Conservation (phyloP, 164 flowering plant species). For the Macadamia integrifolia region DNA sequence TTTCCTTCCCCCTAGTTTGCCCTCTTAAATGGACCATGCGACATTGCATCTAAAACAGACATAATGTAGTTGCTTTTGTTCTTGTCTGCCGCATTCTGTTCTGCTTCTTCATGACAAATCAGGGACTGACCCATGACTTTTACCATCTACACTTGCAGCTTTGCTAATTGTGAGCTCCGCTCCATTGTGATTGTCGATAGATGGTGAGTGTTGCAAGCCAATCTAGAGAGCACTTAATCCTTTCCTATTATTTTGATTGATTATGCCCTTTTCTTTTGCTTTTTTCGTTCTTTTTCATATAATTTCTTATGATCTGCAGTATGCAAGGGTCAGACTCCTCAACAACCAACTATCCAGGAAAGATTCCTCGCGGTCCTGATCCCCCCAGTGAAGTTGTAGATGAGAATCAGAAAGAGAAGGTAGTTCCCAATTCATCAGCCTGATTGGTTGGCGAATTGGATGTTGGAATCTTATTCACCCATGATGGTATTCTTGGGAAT, state of each 20-base stretch:
- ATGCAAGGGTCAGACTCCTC: conserved; percentile 53
- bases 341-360: conserved; percentile 68
- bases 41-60: no score
- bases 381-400: conserved; percentile 49
- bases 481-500: neutral
- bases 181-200: conserved; percentile 66
- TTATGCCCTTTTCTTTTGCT: neutral
- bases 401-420: conserved; percentile 23
- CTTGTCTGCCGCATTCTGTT: neutral
- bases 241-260: no score
- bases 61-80: neutral
- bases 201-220: conserved; percentile 35
- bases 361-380: conserved; percentile 63
- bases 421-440: conserved; percentile 11
- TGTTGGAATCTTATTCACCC: neutral
- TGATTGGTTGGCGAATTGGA: neutral
- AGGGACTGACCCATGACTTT: neutral
- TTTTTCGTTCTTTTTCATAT: neutral
- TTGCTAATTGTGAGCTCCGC: conserved; percentile 86
- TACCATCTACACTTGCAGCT: conserved; percentile 38
- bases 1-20: no score
- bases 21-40: no score
- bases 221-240: no score
- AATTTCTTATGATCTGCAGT: conserved; percentile 29
- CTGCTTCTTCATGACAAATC: neutral